Evolutionary conservation across 306 rosid species (phyloP).

Genomic region (Calophaca sinica): DNA sequence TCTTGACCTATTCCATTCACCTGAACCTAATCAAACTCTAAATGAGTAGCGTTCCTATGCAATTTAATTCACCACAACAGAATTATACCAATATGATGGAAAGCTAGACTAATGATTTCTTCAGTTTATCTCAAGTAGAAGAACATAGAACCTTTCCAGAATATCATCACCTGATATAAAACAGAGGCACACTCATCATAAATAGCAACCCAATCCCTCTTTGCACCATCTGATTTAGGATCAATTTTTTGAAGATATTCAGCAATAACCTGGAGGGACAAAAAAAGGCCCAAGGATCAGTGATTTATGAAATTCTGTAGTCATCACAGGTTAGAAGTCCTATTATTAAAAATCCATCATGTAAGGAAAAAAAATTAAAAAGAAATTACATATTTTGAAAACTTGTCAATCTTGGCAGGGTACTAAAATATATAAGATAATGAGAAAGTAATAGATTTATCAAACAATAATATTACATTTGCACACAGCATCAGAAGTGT

Average conservation of each 20-base stretch:
- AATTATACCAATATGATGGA: slow-evolving; percentile 32
- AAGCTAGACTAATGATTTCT: slow-evolving; percentile 25
- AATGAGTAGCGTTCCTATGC: slow-evolving; percentile 7
- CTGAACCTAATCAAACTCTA: slow-evolving; percentile 39
- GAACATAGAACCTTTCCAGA: slow-evolving; percentile 32
- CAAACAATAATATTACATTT: slow-evolving; percentile 26
- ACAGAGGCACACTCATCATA: slow-evolving; percentile 98
- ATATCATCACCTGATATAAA: slow-evolving; percentile 78
- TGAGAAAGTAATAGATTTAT: slow-evolving; percentile 18
- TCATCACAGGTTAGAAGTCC: slow-evolving; percentile 29
- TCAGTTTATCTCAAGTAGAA: slow-evolving; percentile 31
- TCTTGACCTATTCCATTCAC: slow-evolving; percentile 27
- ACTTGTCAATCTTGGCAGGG: slow-evolving; percentile 38
- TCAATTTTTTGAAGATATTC: slow-evolving; percentile 97
- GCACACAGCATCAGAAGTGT: slow-evolving; percentile 24
- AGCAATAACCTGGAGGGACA: slow-evolving; percentile 80
- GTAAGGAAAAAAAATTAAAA: slow-evolving; percentile 2
- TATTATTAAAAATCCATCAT: slow-evolving; percentile 32
- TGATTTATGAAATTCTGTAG: slow-evolving; percentile 12
- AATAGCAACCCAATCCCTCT: slow-evolving; percentile 99
- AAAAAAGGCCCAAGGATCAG: slow-evolving; percentile 35
- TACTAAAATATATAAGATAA: slow-evolving; percentile 23
- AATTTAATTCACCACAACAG: slow-evolving; percentile 20
- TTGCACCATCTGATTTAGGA: slow-evolving; percentile 99
- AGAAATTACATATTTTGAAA: slow-evolving; percentile 7